These are phyloP conservation scores for Allium fistulosum DNA, from an alignment of 106 monocot genomes.

Conservation along the genomic window DNA sequence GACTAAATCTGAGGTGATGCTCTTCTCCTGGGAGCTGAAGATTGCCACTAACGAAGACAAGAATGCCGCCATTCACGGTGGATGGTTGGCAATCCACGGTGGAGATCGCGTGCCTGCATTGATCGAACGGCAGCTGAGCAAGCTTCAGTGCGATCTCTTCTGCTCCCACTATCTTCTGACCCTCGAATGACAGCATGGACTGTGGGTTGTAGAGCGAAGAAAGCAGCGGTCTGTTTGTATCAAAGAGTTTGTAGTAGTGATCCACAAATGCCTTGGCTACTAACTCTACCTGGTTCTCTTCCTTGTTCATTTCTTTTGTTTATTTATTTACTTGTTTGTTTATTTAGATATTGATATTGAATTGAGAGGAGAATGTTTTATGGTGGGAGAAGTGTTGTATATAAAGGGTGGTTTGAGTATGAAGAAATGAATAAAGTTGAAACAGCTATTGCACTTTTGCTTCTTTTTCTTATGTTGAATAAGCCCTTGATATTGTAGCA, in stretches of 20 bases:
- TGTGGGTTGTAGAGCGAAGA: constrained; percentile 24
- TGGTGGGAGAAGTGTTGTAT: background rate
- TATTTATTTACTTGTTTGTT: background rate
- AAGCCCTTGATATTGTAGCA: too few relatives aligned
- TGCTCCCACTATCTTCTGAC: constrained; percentile 33
- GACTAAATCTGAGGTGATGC: constrained; percentile 63
- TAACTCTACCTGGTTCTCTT: constrained; percentile 24
- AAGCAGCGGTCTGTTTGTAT: constrained; percentile 27
- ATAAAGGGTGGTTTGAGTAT: background rate
- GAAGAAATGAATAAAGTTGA: constrained; percentile 5
- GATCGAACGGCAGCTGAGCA: constrained; percentile 39
- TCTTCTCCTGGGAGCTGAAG: constrained; percentile 45
- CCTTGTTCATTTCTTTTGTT: background rate
- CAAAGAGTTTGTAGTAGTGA: constrained; percentile 60
- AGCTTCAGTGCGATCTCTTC: constrained; percentile 48
- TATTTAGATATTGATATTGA: background rate
- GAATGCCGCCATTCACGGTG: constrained; percentile 22
- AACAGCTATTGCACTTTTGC: background rate
- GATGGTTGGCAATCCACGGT: constrained; percentile 57
- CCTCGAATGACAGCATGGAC: constrained; percentile 69
- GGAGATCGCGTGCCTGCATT: constrained; percentile 34
- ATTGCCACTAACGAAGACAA: constrained; percentile 59
- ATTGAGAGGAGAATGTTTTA: background rate
- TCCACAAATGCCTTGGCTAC: constrained; percentile 68
- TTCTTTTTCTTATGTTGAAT: too few relatives aligned